Base-by-base conservation (phyloP, 345 rosid genomes). In the Pseudoturritis turrita region DNA sequence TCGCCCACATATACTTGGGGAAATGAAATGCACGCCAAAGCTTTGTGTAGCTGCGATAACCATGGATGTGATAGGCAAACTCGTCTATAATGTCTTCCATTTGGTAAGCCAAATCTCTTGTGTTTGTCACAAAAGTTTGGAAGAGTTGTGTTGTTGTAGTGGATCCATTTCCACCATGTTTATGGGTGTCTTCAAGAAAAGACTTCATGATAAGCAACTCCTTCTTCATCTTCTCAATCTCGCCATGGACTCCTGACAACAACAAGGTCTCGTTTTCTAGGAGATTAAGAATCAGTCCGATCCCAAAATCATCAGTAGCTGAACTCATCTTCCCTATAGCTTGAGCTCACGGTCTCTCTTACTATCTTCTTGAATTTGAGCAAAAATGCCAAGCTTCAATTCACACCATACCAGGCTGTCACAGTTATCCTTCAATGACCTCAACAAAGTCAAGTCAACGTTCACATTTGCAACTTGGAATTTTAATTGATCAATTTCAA, bases 1-100 rank as follows among this genome's bases (percentile, higher is more conserved):
- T 81, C 17, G 55, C 45, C 73, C 58, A 76, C 57, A 69, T 57
- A 18, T 70, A 46, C 55, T 8, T 62, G 0, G 87, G 87, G 35
- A 74, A 62, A 51, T 15, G 55, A 46, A 79, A 2, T 1, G 23
- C 56, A 56, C 72, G 68, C 9, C 39, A 33, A 73, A 57, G 21
- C 33, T 26, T 33, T 40, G 46, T 25, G 56, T 37, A 43, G 23
- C 46, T 26, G 3, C n/a, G 69, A 13, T 46, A 77, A 59, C 43
- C 49, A 55, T 71, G 68, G 53, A 62, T 41, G 51, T 70, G 77
- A 50, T 58, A 81, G 2, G 44, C 54, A 71, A 70, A 78, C 59
- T 78, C 81, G 17, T 81, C 86, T 0, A 78, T 63, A 45, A 74
- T 73, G 72, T 83, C 79, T 76, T 81, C 80, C 6, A 74, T 67